Evolutionary conservation across 108 stramenopile genomes (phyloP).

Genomic region (Craspedostauros australis): DNA sequence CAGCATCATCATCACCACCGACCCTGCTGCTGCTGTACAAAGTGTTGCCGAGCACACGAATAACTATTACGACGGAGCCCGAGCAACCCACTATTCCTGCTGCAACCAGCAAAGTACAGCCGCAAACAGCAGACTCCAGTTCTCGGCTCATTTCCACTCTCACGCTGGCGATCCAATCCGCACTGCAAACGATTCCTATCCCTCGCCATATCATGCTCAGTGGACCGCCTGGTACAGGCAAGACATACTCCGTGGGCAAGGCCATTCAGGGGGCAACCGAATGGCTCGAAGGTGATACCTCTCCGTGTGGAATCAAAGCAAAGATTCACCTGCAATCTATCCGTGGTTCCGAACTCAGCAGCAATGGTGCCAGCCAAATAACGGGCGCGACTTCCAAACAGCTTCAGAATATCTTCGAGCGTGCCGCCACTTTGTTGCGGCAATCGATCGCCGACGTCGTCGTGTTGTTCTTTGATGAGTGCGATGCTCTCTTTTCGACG

Average conservation of each 20-base stretch:
- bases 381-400: too few species aligned
- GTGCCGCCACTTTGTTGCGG: not conserved
- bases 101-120: constrained; percentile 5
- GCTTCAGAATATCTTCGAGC: constrained; percentile 10
- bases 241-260: constrained; percentile 43
- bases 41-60: constrained; percentile 21
- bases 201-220: too few species aligned
- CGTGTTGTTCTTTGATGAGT: constrained; percentile 78
- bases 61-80: constrained; percentile 1
- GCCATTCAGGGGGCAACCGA: too few species aligned
- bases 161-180: constrained; percentile 41
- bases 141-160: not conserved
- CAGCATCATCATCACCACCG: not conserved
- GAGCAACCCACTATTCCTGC: constrained; percentile 1
- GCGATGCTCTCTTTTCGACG: constrained; percentile 68
- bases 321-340: constrained; percentile 19
- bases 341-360: constrained; percentile 18
- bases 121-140: constrained; percentile 5
- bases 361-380: constrained; percentile 2
- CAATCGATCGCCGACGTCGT: constrained; percentile 9
- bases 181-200: too few species aligned
- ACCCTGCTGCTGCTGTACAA: not conserved
- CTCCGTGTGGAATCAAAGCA: too few species aligned
- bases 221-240: constrained; percentile 55
- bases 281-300: too few species aligned